Base-by-base conservation (phyloP, 169 alveolate species). In the Plasmodium knowlesi region DNA sequence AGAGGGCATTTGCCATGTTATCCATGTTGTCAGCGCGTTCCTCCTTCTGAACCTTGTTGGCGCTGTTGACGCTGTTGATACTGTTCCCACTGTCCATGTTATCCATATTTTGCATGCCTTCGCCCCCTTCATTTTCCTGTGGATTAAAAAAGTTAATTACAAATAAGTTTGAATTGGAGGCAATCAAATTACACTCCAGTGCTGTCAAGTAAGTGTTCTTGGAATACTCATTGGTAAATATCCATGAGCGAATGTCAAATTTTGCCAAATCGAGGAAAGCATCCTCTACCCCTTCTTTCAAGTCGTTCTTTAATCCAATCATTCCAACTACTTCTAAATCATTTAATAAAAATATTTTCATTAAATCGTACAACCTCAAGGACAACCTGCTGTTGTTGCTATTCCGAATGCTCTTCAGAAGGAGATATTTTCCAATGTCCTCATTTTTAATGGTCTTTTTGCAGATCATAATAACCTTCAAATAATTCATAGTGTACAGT, bases 201-300 rank as follows among this genome's bases (percentile, higher is more conserved):
- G 92, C 95, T 70, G 92, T 91, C 41, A 91, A 82, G 76, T 91
- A 91, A 6, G 95, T 91, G 61, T 91, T 72, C 71, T 91, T 91
- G 61, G 95, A 37, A 57, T 76, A 70, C n/a, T 82, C 95, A 91
- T 82, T 91, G 6, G 95, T 82, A 82, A 91, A 91, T 70, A 91
- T 91, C 92, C 95, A 91, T 28, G 92, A 72, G 39, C 92, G 71
- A 71, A 91, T 91, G 72, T 91, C 95, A 91, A 91, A 91, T 25
- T 91, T 91, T 5, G 53, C 84, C 54, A 91, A 22, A 28, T 91
- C 92, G 12, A 32, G 46, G 73, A 91, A 82, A 70, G 95, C 71
- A 71, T 91, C 92, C 39, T 81, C 76, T 16, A 91, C 95, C 3
- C 95, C 95, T 16, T 80, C 92, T 43, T 34, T 91, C 83, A 91